Conservation (phyloP, 805 yeast genomes). For the Myxozyma neglecta region DNA sequence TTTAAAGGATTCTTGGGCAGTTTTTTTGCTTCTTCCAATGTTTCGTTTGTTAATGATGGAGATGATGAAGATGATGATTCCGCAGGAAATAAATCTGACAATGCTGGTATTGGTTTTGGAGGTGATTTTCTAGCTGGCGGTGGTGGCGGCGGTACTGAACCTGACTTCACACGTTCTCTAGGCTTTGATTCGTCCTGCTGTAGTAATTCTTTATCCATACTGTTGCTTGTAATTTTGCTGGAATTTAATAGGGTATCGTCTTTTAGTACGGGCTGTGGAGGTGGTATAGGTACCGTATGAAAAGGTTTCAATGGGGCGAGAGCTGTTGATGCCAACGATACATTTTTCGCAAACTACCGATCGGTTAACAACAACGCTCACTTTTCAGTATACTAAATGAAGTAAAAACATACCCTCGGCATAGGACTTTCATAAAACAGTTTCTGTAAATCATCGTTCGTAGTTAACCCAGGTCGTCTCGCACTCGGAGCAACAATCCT, state of each 20-base stretch:
- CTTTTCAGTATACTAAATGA: background rate
- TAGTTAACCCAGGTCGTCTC: slow-evolving; percentile 9
- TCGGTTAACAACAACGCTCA: background rate
- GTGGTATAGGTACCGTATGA: too few species aligned
- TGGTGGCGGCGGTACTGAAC: slow-evolving; percentile 2
- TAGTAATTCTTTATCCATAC: background rate
- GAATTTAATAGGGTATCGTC: background rate
- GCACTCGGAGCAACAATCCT: slow-evolving; percentile 20
- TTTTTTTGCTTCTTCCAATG: background rate
- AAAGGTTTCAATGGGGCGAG: too few species aligned
- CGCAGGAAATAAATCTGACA: background rate
- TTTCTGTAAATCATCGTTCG: slow-evolving; percentile 10
- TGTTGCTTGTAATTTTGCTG: background rate
- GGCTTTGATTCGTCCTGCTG: background rate
- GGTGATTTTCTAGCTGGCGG: background rate
- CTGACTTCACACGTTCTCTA: slow-evolving; percentile 3
- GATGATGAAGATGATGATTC: background rate
- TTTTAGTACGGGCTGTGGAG: too few species aligned
- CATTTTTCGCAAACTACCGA: too few species aligned
- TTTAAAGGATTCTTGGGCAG: background rate
- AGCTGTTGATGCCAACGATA: too few species aligned
- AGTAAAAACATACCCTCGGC: slow-evolving; percentile 15
- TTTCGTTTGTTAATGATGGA: background rate
- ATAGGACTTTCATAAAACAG: slow-evolving; percentile 25
- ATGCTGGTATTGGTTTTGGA: background rate